Conservation (phyloP, 2,329 filamentous ascomycete species). For the Zymoseptoria tritici region DNA sequence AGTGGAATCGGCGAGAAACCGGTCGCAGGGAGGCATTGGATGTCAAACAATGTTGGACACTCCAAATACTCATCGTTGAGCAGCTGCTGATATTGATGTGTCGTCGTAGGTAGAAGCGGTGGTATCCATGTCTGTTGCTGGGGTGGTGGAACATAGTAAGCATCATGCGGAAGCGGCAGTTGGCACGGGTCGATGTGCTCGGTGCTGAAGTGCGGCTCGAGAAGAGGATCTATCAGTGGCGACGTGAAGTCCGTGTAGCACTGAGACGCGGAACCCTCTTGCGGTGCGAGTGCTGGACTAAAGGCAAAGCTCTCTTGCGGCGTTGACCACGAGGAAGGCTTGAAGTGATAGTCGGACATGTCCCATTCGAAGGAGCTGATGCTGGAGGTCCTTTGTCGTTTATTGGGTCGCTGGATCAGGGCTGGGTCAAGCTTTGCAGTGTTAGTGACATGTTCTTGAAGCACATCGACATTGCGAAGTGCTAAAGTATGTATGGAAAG, state of each 20-base stretch:
- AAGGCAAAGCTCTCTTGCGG: slow-evolving; percentile 13
- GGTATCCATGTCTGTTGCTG: slow-evolving; percentile 9
- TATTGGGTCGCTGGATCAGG: slow-evolving; percentile 1
- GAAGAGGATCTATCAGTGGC: slow-evolving; percentile 1
- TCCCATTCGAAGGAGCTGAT: slow-evolving; percentile 1
- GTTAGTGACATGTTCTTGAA: slow-evolving; percentile 4
- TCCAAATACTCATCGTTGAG: slow-evolving; percentile 6
- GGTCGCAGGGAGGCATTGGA: slow-evolving; percentile 1
- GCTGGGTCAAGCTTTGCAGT: slow-evolving; percentile 1
- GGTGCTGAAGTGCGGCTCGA: slow-evolving; percentile 3
- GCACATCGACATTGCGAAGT: neutral
- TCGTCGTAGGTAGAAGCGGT: slow-evolving; percentile 5
- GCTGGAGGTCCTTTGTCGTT: slow-evolving; percentile 5
- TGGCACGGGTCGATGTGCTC: neutral
- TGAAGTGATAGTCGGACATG: slow-evolving; percentile 18
- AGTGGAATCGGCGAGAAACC: slow-evolving; percentile 7
- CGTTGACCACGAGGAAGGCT: slow-evolving; percentile 6
- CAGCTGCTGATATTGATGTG: slow-evolving; percentile 3
- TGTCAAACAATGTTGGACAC: slow-evolving; percentile 11
- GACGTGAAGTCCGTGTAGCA: slow-evolving; percentile 5
- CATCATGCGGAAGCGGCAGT: slow-evolving; percentile 6
- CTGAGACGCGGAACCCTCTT: slow-evolving; percentile 4
- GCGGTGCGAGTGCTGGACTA: slow-evolving; percentile 2
- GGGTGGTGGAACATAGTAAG: slow-evolving; percentile 6
- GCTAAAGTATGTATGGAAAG: neutral